Base-by-base conservation (phyloP, 768 basidiomycete species). In the Lentinula detonsa region DNA sequence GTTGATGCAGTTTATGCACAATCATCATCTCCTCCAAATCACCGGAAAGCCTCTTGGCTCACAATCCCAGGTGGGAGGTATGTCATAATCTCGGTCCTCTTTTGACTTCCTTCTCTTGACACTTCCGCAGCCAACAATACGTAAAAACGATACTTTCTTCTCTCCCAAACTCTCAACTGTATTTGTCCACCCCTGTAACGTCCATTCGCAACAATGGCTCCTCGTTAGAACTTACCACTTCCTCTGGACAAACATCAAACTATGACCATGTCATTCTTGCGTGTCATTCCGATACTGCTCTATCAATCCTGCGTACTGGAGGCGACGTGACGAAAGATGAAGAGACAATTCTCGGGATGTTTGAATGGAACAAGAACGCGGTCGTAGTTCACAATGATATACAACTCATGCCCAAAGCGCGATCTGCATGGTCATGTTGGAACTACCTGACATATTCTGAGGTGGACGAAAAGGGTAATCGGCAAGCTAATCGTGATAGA, bases 191-290 rank as follows among this genome's bases (percentile, higher is more conserved):
- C 0, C 81, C 83, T 3, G 77, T 91, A 37, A 67, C 65, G 16
- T 74, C 82, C 3, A 72, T 85, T 35, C 74, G 70, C n/a, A 74
- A 74, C 43, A 61, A 69, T 4, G 45, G 63, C 18, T 45, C 62
- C n/a, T 56, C 59, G 15, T 75, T 88, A 7, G 64, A 72, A 7
- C 66, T 90, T 6, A 78, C 72, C 4, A 85, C 86, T 0, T 72
- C 71, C 4, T 68, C 69, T 6, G 87, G 84, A 0, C 69, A 74
- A 33, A 72, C 70, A 21, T 71, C 77, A 31, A 65, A 66, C 1
- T 91, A 84, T 68, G 88, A 91, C 69, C 85, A 85, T 69, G 86
- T 92, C 52, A 86, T 91, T 46, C 68, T 92, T 34, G 87, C 89
- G 2, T 87, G 82, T 62, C 89, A 91, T 70, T 87, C 88, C 1